Percentiles rank a stretch among this genome's conserved stretches.
Conservation (phyloP, 1,139 yeast genomes). For the Suhomyces wounanorum region DNA sequence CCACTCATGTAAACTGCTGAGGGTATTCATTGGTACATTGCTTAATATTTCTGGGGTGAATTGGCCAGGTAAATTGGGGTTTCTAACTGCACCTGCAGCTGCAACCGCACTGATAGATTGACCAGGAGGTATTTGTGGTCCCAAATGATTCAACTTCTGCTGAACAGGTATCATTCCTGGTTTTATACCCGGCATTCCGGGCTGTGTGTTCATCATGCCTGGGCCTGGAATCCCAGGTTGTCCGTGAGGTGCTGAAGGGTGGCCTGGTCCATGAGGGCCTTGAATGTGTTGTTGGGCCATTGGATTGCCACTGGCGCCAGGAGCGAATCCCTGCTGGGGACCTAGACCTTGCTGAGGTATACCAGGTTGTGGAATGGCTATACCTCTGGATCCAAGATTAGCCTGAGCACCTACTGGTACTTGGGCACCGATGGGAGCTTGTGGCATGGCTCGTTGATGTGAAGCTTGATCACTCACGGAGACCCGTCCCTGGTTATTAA, state of each 20-base stretch:
- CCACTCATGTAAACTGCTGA: slow-evolving; percentile 49
- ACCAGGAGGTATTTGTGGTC: background rate
- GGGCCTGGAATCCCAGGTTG: slow-evolving; percentile 1
- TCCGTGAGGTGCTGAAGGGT: background rate
- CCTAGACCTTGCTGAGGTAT: slow-evolving; percentile 7
- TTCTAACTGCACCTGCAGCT: slow-evolving; percentile 9
- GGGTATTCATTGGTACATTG: slow-evolving; percentile 18
- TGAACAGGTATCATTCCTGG: slow-evolving; percentile 1
- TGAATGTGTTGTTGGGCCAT: slow-evolving; percentile 14
- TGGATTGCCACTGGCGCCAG: slow-evolving; percentile 8
- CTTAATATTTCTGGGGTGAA: slow-evolving; percentile 21
- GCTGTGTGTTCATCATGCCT: background rate
- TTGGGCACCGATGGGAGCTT: slow-evolving; percentile 1
- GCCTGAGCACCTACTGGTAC: background rate
- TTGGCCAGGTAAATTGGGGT: slow-evolving; percentile 19
- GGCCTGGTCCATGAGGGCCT: slow-evolving; percentile 16
- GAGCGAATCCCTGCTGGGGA: slow-evolving; percentile 1
- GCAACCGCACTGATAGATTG: slow-evolving; percentile 8
- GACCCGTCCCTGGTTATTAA: slow-evolving; percentile 4
- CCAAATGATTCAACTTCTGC: slow-evolving; percentile 1
- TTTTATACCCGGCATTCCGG: slow-evolving; percentile 1
- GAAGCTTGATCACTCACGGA: slow-evolving; percentile 5
- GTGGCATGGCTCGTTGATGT: slow-evolving; percentile 3
- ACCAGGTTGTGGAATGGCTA: slow-evolving; percentile 1
- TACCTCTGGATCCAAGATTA: slow-evolving; percentile 2